Base-by-base conservation (phyloP, 257 asterid species). In the Solanum neorickii region DNA sequence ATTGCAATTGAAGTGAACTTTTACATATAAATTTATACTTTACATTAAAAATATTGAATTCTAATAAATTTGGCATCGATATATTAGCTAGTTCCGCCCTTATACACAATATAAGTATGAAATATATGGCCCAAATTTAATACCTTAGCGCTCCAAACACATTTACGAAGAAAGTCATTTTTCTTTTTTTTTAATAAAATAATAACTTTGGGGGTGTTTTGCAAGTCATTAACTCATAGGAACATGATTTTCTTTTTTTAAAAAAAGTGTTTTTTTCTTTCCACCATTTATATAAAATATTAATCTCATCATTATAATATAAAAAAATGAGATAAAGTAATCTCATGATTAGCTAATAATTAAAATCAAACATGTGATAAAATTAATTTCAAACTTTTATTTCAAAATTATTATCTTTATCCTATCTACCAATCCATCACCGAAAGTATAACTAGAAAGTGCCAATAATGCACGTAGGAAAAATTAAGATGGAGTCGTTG, bases 21-120 rank as follows among this genome's bases (percentile, higher is more conserved):
- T 23, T 62, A 23, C 3, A 10, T 11, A 62, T 62, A 62, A 23
- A 23, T 23, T 0, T 23, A 23, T 23, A 2, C 12, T 60, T 23
- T 3, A 23, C 1, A 60, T 10, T 6, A 0, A 60, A 60, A 62
- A 1, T 62, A 23, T 1, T 62, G 0, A 0, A 0, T n/a, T 62
- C 3, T 23, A 11, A 62, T 62, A 5, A 10, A 23, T 0, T 62
- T 3, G 1, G 1, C 2, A 60, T 21, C 1, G 10, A 52, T 18
- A 0, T 25, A 56, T 3, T 56, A 56, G 66, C 2, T 20, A 46
- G 62, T 9, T 52, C n/a, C 11, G 10, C 39, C 75, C 39, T 68
- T 68, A 66, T 66, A 70, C 0, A 15, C 25, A 15, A 33, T 2
- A 70, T 70, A 31, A 70, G 0, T 10, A 23, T 3, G 35, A 33